phyloP scores from a whole-genome alignment of 345 rosid genomes.

The Physaria fendleri region DNA sequence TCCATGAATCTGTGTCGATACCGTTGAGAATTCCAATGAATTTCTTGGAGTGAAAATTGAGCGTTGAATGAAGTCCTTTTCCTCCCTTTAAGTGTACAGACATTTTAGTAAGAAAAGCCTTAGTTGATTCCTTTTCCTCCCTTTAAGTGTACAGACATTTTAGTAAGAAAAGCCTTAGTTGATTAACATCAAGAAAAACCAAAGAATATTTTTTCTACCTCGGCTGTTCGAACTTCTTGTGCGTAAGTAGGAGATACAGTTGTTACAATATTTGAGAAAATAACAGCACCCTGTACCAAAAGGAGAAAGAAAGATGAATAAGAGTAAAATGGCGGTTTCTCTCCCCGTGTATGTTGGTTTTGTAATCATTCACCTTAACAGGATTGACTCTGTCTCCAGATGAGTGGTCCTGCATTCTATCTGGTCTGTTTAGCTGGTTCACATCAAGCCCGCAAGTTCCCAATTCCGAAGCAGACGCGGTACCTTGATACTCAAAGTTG shows the following conservation, averaged over 20 bases:
- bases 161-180: neutral
- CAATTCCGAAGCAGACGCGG: slow-evolving; percentile 75
- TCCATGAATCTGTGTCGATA: slow-evolving; percentile 89
- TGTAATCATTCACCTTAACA: slow-evolving; percentile 51
- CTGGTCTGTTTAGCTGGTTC: slow-evolving; percentile 79
- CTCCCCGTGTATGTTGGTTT: neutral
- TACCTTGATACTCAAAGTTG: slow-evolving; percentile 98
- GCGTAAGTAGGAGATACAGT: slow-evolving; percentile 97
- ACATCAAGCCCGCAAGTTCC: slow-evolving; percentile 91
- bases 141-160: no score
- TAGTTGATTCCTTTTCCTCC: slow-evolving; percentile 57
- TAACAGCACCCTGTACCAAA: slow-evolving; percentile 74
- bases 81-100: no score
- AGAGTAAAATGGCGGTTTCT: neutral
- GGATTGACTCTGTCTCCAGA: slow-evolving; percentile 76
- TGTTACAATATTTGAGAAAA: slow-evolving; percentile 94
- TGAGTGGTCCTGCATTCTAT: slow-evolving; percentile 91
- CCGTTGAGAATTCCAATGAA: no score
- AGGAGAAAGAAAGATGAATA: slow-evolving; percentile 1
- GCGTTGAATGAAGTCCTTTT: slow-evolving; percentile 79
- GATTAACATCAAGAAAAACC: neutral
- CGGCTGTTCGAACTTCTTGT: slow-evolving; percentile 86
- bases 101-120: no score
- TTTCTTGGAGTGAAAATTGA: slow-evolving; percentile 71
- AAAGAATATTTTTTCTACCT: slow-evolving; percentile 38